Conservation (phyloP, 2,329 filamentous ascomycete genomes). For the Calonectria crousiana region DNA sequence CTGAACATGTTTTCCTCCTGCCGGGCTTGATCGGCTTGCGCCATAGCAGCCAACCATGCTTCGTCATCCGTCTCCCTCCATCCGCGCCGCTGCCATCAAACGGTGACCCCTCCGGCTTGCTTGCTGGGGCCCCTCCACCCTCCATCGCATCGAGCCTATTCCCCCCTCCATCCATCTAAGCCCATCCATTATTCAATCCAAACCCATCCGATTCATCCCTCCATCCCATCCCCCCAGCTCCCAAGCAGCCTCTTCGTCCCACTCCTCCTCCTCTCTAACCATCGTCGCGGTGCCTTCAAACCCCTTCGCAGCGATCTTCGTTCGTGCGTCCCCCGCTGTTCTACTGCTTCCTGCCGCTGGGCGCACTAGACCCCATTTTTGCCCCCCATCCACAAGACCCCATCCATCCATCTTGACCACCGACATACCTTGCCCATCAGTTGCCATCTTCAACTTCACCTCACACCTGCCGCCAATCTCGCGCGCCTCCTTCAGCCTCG, state of each 20-base stretch:
- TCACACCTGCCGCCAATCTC: slow-evolving; percentile 9
- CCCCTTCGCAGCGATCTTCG: slow-evolving; percentile 19
- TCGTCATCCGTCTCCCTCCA: slow-evolving; percentile 50
- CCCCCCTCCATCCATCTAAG: slow-evolving; percentile 36
- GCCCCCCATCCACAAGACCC: slow-evolving; percentile 20
- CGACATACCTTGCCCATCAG: slow-evolving; percentile 17
- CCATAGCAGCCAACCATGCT: slow-evolving; percentile 50
- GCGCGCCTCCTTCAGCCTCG: slow-evolving; percentile 19
- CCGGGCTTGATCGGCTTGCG: slow-evolving; percentile 37
- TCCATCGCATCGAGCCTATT: slow-evolving; percentile 36
- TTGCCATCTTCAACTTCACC: slow-evolving; percentile 14
- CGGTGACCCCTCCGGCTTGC: slow-evolving; percentile 34
- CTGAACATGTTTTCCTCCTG: slow-evolving; percentile 15
- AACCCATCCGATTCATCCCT: slow-evolving; percentile 34
- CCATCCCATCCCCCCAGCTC: slow-evolving; percentile 10
- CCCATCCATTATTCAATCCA: slow-evolving; percentile 23
- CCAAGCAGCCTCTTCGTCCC: slow-evolving; percentile 21
- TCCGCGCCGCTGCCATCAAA: slow-evolving; percentile 44
- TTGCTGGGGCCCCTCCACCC: slow-evolving; percentile 38
- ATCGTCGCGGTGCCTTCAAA: slow-evolving; percentile 20
- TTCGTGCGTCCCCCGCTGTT: slow-evolving; percentile 20
- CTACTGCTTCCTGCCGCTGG: slow-evolving; percentile 26
- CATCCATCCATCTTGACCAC: slow-evolving; percentile 24
- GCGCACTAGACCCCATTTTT: slow-evolving; percentile 28
- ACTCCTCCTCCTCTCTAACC: slow-evolving; percentile 21